These are phyloP conservation scores for Stenocarpella maydis DNA, from an alignment of 2,329 filamentous ascomycete species.

Conservation along the genomic window DNA sequence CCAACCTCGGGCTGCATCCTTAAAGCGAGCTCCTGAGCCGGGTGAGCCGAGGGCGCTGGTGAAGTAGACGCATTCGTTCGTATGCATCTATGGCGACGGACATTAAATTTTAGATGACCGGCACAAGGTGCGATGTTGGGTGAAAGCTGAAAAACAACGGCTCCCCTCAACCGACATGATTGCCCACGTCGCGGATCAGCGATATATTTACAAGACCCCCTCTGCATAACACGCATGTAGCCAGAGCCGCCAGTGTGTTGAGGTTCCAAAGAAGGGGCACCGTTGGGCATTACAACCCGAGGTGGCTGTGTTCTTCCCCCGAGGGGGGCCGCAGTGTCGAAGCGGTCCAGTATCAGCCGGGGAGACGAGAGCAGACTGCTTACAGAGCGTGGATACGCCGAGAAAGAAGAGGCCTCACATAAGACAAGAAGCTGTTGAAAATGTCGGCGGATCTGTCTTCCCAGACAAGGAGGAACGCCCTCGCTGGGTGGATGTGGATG, in stretches of 20 bases:
- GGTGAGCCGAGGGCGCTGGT: neutral
- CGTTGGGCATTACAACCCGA: too few species aligned
- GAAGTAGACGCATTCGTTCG: neutral
- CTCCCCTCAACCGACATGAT: neutral
- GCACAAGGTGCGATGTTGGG: neutral
- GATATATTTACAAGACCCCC: too few species aligned
- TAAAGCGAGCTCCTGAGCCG: neutral
- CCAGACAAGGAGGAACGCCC: neutral
- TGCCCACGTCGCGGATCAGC: neutral
- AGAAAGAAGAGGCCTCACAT: neutral
- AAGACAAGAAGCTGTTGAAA: neutral
- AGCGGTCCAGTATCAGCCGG: neutral
- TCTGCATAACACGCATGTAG: neutral
- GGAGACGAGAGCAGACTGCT: neutral
- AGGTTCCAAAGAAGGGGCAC: neutral
- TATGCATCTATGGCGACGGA: too few species aligned
- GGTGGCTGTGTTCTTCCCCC: neutral
- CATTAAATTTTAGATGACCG: neutral
- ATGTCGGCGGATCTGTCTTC: neutral
- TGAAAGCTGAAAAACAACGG: neutral
- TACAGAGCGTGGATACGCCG: neutral
- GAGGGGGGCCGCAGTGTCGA: neutral
- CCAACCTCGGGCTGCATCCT: neutral
- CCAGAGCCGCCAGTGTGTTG: neutral
- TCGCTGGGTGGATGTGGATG: neutral